Base-by-base conservation (phyloP, 202 grass and related monocot species). In the Carex arenaria region DNA sequence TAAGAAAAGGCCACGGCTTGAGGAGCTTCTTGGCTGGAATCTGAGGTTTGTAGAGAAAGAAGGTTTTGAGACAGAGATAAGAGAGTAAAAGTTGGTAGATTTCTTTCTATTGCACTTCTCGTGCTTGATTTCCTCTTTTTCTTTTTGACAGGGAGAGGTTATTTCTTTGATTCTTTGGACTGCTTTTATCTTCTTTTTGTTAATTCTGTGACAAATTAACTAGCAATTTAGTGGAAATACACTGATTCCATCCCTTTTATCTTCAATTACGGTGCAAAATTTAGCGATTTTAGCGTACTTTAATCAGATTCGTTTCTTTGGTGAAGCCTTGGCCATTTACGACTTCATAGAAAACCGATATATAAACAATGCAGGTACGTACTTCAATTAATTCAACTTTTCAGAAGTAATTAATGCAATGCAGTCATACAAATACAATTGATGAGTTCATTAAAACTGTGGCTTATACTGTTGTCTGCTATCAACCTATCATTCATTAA, bases 91-190 rank as follows among this genome's bases (percentile, higher is more conserved):
- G 53, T 11, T 78, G 17, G 28, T 32, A 30, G 28, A 45, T 70
- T 72, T 72, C 36, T 23, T 22, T 72, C 13, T 55, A 56, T 34
- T 19, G 80, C 62, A 53, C 62, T 69, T 82, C 64, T 82, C 63
- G 64, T 82, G 47, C 80, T 68, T 66, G 80, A 82, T 82, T 68
- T 82, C 26, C 51, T 82, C 47, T 65, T 82, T 82, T 81, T 12
- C 28, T 82, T 82, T 82, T 69, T 82, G 42, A 82, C 15, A 69
- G 14, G 26, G 65, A 67, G 62, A 66, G 60, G 60, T 31, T 20
- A 67, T 82, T 69, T 69, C 62, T 82, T 82, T 82, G 4, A 82
- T 82, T 82, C 62, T 82, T 78, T 81, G n/a, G 17, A 78, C 60
- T 34, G 7, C 53, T 59, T 20, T 78, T 17, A 38, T 28, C 49